A percentile compares a stretch with the other conserved stretches of the same genome.
Evolutionary conservation across 1,139 yeast species (phyloP).

Genomic region (Protomyces macrosporus): DNA sequence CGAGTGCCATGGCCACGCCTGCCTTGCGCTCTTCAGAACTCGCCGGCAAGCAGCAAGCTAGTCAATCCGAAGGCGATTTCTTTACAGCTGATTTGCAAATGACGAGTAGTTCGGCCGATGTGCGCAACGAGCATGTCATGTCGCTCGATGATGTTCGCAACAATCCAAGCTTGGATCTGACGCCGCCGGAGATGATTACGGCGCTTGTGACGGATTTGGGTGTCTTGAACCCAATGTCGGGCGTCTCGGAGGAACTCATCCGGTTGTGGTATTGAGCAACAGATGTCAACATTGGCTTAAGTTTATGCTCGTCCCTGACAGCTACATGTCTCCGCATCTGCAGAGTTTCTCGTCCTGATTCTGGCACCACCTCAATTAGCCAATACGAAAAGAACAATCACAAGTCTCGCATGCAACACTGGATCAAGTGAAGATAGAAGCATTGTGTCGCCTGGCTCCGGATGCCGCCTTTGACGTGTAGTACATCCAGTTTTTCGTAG

Average conservation of each 20-base stretch:
- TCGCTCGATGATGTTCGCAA: slow-evolving; percentile 38
- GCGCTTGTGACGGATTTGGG: slow-evolving; percentile 96
- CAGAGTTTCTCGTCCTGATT: too few relatives aligned
- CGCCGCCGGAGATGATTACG: slow-evolving; percentile 92
- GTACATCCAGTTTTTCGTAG: too few relatives aligned
- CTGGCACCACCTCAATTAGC: too few relatives aligned
- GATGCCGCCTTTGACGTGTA: too few relatives aligned
- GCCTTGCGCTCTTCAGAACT: not conserved
- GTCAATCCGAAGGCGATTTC: not conserved
- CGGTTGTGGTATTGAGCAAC: slow-evolving; percentile 52
- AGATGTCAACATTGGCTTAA: too few relatives aligned
- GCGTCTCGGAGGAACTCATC: slow-evolving; percentile 94
- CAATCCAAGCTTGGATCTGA: slow-evolving; percentile 69
- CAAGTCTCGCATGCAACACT: too few relatives aligned
- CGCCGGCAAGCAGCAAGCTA: not conserved
- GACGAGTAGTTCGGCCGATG: slow-evolving; percentile 18
- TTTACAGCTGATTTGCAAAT: not conserved
- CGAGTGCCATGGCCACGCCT: slow-evolving; percentile 28
- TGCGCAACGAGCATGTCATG: slow-evolving; percentile 24
- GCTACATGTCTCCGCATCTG: too few relatives aligned
- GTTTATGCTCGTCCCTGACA: too few relatives aligned
- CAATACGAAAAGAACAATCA: too few relatives aligned
- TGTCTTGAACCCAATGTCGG: slow-evolving; percentile 83
- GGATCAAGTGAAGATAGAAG: too few relatives aligned
- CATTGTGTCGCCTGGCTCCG: too few relatives aligned